Evolutionary conservation across 192 early-diverging fungal species (phyloP), one percentile per base, ranked within the genome.

Genomic region (Coemansia sp.): DNA sequence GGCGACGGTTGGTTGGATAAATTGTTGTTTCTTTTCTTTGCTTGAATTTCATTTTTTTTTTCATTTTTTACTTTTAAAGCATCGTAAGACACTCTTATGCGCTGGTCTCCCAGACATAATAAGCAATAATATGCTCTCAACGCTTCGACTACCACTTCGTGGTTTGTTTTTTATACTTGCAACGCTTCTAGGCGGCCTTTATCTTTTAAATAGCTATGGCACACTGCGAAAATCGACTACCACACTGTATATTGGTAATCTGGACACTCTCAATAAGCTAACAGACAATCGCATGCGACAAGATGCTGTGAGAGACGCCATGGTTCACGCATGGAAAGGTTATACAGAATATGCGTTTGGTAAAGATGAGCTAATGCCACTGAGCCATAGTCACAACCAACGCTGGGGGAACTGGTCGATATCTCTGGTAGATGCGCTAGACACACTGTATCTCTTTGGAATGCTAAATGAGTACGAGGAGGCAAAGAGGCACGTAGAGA

Each of bases 361-460:
- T 9, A 61, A 67, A 23, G 84, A 85, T 59, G 84, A 85, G 70
- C 62, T 79, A 14, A 65, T 69, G 55, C 84, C 84, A 17, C 7
- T 82, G 14, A 64, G 51, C n/a, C 27, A 62, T 11, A 60, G 25
- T 17, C 66, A 9, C 36, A 82, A 74, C 59, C 22, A 55, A 17
- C 59, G 75, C 52, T 83, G 83, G 78, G 91, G 93, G 21, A 80
- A 85, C 50, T 85, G 92, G 74, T 92, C 92, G 6, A 85, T 95
- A 30, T 93, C 91, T 6, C 86, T 95, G 59, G 75, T 95, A 5
- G 96, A 98, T 66, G 81, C 92, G 3, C 74, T 96, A 19, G 94
- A 96, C 65, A 93, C 94, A 8, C 84, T 95, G 19, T 73, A 86
- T 17, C 70, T 96, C 31, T 92, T 96, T 88, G 88, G 83, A 17